Conservation (phyloP, 495 filamentous ascomycete genomes). For the Friedmanniomyces simplex region DNA sequence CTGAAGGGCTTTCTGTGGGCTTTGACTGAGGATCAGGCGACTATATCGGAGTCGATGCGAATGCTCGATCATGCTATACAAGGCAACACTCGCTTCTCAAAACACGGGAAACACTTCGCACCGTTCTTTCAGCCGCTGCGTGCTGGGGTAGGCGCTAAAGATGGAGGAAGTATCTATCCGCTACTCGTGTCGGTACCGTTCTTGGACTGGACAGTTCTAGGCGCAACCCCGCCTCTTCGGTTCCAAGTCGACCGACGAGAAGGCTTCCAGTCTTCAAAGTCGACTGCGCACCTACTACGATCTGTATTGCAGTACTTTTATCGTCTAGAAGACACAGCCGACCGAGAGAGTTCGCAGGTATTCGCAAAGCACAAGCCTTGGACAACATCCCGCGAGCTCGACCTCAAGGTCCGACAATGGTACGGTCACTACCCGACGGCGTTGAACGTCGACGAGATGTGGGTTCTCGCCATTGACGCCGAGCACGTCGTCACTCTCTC, state of each 20-base stretch:
- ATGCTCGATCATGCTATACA: constrained; percentile 17
- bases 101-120: constrained; percentile 33
- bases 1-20: constrained; percentile 23
- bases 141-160: background rate
- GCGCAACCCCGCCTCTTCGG: constrained; percentile 26
- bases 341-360: constrained; percentile 30
- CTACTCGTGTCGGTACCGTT: constrained; percentile 32
- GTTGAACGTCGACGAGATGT: constrained; percentile 34
- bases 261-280: constrained; percentile 29
- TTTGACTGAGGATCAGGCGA: constrained; percentile 6
- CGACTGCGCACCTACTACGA: constrained; percentile 26
- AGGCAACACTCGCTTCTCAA: constrained; percentile 32
- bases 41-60: constrained; percentile 1
- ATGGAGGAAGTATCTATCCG: constrained; percentile 4
- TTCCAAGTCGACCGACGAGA: constrained; percentile 33
- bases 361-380: constrained; percentile 33
- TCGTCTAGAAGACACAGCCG: constrained; percentile 32
- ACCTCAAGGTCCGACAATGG: constrained; percentile 33
- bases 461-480: constrained; percentile 31
- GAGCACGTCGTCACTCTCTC: constrained; percentile 32
- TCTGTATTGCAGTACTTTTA: constrained; percentile 34
- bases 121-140: constrained; percentile 29
- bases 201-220: constrained; percentile 31
- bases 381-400: constrained; percentile 29
- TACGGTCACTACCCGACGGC: constrained; percentile 33